A percentile compares a stretch with the other conserved stretches of the same genome.
Evolutionary conservation across 1,284 basidiomycete species (phyloP).

Genomic region (Meira miltonrushii): DNA sequence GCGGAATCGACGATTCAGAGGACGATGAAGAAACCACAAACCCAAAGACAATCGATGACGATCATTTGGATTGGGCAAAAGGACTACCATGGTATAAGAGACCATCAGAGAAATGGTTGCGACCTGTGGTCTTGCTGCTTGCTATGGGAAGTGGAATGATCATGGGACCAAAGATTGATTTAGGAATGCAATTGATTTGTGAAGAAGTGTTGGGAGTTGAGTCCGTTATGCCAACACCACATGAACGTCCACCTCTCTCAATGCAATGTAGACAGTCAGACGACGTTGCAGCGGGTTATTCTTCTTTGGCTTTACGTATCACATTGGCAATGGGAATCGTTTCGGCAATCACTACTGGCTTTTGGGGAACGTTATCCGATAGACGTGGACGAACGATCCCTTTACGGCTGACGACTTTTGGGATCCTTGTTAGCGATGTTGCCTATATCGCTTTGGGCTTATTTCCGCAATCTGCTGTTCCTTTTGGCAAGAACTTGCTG

Average conservation of each 20-base stretch:
- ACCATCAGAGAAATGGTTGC: constrained; percentile 38
- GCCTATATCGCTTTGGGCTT: constrained; percentile 18
- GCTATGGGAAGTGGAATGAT: constrained; percentile 36
- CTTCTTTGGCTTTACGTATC: constrained; percentile 53
- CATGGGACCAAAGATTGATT: constrained; percentile 43
- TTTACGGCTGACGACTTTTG: constrained; percentile 65
- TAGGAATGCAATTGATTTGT: constrained; percentile 45
- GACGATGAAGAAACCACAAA: constrained; percentile 19
- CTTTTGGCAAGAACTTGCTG: constrained; percentile 67
- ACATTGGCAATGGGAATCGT: constrained; percentile 73
- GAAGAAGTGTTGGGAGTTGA: constrained; percentile 28
- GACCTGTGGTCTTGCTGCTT: constrained; percentile 38
- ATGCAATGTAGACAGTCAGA: not conserved
- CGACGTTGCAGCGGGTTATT: not conserved
- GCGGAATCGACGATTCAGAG: not conserved
- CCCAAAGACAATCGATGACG: constrained; percentile 26
- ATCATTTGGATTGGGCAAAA: constrained; percentile 7
- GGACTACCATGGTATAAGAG: constrained; percentile 34
- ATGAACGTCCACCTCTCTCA: constrained; percentile 6
- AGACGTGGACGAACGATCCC: constrained; percentile 70
- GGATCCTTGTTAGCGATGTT: constrained; percentile 69
- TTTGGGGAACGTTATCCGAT: constrained; percentile 80
- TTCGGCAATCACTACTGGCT: constrained; percentile 75
- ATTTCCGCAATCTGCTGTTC: constrained; percentile 26
- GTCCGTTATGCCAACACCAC: constrained; percentile 11